Evolutionary conservation across 1,284 basidiomycete species (phyloP).

Genomic region (Fomitopsis schrenkii): DNA sequence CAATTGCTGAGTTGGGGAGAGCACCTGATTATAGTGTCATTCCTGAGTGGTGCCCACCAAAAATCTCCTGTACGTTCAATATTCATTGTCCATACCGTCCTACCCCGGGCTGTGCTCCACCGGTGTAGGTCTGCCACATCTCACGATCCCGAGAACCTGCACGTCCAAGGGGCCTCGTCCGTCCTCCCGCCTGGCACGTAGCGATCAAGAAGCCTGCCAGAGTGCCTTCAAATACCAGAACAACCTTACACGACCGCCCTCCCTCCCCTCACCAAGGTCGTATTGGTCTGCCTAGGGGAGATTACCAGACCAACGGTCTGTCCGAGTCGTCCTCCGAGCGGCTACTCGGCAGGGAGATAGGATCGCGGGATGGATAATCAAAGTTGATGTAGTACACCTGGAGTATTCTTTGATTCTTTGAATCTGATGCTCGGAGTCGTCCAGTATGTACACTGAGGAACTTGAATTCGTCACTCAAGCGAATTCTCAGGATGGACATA

Average conservation of each 20-base stretch:
- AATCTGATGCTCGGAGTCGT: constrained; percentile 5
- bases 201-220: constrained; percentile 52
- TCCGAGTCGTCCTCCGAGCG: constrained; percentile 37
- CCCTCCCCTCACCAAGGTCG: too few relatives aligned
- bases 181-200: constrained; percentile 1
- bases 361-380: constrained; percentile 78
- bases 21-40: neutral
- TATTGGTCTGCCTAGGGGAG: constrained; percentile 28
- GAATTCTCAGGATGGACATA: too few relatives aligned
- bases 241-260: too few relatives aligned
- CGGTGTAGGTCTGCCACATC: constrained; percentile 10
- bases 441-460: constrained; percentile 52
- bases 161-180: constrained; percentile 34
- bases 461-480: constrained; percentile 43
- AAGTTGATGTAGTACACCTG: constrained; percentile 62
- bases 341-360: constrained; percentile 68
- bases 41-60: neutral
- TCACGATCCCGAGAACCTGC: constrained; percentile 29
- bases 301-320: constrained; percentile 25
- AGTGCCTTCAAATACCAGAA: constrained; percentile 36
- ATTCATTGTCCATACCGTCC: neutral
- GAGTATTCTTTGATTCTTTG: constrained; percentile 32
- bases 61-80: neutral
- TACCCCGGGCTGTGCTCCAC: neutral
- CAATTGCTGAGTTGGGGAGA: too few relatives aligned